Evolutionary conservation across 208 protist genomes (phyloP).

Genomic region (Leishmania major): DNA sequence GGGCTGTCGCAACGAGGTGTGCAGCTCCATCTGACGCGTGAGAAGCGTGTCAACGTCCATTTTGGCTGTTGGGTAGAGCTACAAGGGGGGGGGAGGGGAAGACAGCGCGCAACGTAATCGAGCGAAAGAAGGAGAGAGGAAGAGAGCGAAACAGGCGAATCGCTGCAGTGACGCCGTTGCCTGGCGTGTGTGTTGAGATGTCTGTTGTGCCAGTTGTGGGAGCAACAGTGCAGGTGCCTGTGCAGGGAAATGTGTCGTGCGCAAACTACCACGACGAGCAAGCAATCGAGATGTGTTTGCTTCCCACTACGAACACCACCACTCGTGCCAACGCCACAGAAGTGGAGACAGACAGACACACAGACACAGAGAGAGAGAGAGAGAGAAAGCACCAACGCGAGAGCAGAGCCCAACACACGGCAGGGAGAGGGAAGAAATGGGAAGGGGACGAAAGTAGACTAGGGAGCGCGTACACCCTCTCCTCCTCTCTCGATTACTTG

Average conservation of each 20-base stretch:
- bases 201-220: background rate
- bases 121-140: background rate
- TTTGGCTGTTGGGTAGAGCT: background rate
- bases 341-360: background rate
- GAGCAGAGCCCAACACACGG: background rate
- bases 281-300: background rate
- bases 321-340: background rate
- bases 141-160: background rate
- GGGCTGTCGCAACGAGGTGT: constrained; percentile 74
- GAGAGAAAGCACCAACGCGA: background rate
- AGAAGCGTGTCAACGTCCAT: constrained; percentile 79
- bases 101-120: background rate
- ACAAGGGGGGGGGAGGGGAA: background rate
- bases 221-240: background rate
- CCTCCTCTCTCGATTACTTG: background rate
- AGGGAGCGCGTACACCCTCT: background rate
- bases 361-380: background rate
- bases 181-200: background rate
- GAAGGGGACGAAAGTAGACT: background rate
- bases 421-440: background rate
- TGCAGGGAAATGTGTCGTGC: background rate
- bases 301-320: no score
- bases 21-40: constrained; percentile 89
- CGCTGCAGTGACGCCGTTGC: background rate
- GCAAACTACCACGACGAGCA: no score